These are phyloP conservation scores for Starmerella roubikii DNA, from an alignment of 805 yeast species.

Conservation along the genomic window DNA sequence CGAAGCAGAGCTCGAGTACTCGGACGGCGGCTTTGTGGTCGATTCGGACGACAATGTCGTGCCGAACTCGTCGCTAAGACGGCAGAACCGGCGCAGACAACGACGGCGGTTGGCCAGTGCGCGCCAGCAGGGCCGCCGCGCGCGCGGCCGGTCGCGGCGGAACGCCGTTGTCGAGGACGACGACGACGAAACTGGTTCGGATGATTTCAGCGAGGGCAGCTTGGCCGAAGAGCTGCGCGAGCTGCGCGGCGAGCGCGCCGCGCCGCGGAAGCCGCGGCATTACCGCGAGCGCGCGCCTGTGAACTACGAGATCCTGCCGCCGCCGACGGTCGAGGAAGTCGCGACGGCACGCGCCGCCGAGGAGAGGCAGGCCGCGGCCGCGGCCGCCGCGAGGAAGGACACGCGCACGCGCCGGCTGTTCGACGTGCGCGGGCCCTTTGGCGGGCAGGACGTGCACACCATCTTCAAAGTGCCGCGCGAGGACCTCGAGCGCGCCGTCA, in stretches of 20 bases:
- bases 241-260: conserved; percentile 10
- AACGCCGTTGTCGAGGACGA: conserved; percentile 2
- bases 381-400: conserved; percentile 1
- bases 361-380: conserved; percentile 2
- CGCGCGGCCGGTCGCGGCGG: neutral
- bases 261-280: conserved; percentile 13
- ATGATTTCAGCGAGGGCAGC: conserved; percentile 16
- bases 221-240: conserved; percentile 19
- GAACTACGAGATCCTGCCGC: conserved; percentile 20
- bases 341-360: conserved; percentile 11
- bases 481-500: conserved; percentile 11
- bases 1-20: conserved; percentile 12
- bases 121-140: neutral
- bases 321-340: conserved; percentile 20
- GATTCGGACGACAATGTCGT: conserved; percentile 17
- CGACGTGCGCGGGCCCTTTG: conserved; percentile 95
- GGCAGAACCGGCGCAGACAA: neutral
- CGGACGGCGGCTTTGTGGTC: conserved; percentile 19
- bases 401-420: conserved; percentile 48
- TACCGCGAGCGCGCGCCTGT: conserved; percentile 20
- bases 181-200: conserved; percentile 14
- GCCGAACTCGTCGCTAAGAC: neutral
- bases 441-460: conserved; percentile 85
- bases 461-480: conserved; percentile 32
- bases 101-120: neutral